Evolutionary conservation across 2,329 filamentous ascomycete species (phyloP).

Genomic region (Thermothelomyces thermophilus): DNA sequence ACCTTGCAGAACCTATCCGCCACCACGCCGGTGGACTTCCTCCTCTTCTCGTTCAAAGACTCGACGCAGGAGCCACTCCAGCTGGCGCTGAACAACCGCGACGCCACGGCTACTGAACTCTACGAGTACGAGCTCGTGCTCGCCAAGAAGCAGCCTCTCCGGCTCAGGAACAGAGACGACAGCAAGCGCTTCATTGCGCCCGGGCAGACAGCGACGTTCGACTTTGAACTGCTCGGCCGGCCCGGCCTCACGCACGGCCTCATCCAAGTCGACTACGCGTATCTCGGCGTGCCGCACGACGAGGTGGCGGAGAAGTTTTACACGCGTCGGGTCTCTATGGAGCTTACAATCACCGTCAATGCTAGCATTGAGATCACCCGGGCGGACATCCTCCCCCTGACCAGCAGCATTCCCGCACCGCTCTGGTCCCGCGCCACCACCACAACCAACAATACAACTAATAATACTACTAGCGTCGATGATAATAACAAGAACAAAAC

Average conservation of each 20-base stretch:
- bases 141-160: slow-evolving; percentile 64
- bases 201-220: slow-evolving; percentile 62
- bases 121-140: slow-evolving; percentile 82
- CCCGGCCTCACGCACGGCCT: slow-evolving; percentile 72
- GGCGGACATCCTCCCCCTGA: slow-evolving; percentile 71
- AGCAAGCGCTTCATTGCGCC: slow-evolving; percentile 57
- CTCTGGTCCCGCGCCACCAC: slow-evolving; percentile 46
- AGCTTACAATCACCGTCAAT: slow-evolving; percentile 84
- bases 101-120: slow-evolving; percentile 69
- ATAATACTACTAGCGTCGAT: no score
- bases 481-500: slow-evolving; percentile 20
- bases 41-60: slow-evolving; percentile 85
- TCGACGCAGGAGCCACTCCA: slow-evolving; percentile 75
- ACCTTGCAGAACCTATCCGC: slow-evolving; percentile 71
- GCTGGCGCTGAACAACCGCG: slow-evolving; percentile 65
- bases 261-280: slow-evolving; percentile 80
- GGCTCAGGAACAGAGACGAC: slow-evolving; percentile 45
- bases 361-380: slow-evolving; percentile 77
- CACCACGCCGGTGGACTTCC: slow-evolving; percentile 68
- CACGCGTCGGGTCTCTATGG: slow-evolving; percentile 74
- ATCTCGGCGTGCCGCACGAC: slow-evolving; percentile 63
- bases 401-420: slow-evolving; percentile 55
- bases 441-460: no score
- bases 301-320: slow-evolving; percentile 70
- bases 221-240: slow-evolving; percentile 80